Conservation (phyloP, 2,329 filamentous ascomycete species). For the Orbilia oligospora region DNA sequence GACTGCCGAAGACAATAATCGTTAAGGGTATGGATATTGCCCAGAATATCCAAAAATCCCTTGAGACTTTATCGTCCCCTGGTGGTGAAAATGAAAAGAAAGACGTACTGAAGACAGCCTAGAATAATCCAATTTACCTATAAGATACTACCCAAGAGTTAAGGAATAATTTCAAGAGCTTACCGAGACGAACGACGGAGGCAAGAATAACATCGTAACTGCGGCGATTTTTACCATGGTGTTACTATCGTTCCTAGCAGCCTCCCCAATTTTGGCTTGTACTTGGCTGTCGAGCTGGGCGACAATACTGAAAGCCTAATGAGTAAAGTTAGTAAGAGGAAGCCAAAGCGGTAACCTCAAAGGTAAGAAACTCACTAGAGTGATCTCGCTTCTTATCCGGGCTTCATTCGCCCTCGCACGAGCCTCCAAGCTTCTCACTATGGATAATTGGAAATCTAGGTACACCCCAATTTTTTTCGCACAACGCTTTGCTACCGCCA, state of each 20-base stretch:
- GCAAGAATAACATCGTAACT: constrained; percentile 17
- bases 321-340: not conserved
- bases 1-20: not conserved
- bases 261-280: constrained; percentile 16
- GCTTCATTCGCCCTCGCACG: constrained; percentile 9
- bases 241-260: not conserved
- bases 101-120: constrained; percentile 6
- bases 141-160: not conserved
- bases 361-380: not conserved
- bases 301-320: not conserved
- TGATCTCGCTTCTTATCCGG: constrained; percentile 7
- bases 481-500: not conserved
- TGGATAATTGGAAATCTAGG: not conserved
- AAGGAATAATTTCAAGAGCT: not conserved
- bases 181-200: not conserved
- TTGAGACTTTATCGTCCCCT: not conserved
- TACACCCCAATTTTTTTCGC: not conserved
- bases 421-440: constrained; percentile 5
- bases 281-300: constrained; percentile 12
- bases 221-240: not conserved
- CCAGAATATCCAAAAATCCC: constrained; percentile 8
- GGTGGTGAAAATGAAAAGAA: not conserved
- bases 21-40: not conserved
- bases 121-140: not conserved
- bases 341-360: not conserved